Evolutionary conservation across 371 early-diverging fungal genomes (phyloP), one percentile per base, ranked within the genome.

Genomic region (Pancytospora philotis): DNA sequence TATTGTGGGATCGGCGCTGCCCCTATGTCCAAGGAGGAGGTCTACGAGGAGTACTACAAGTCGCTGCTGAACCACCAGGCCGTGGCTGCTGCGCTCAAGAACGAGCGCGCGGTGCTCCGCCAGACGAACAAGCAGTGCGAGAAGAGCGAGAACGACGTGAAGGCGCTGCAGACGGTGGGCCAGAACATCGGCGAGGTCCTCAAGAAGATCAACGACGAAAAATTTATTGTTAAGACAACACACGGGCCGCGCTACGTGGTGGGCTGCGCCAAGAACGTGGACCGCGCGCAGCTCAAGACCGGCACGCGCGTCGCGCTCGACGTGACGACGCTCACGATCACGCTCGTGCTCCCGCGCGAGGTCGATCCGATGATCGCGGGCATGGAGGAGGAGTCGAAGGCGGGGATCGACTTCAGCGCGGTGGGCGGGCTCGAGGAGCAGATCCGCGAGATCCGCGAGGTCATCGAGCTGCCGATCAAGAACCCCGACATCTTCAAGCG

Each of bases 151-250:
- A 89, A 91, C 68, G 95, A 96, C 78, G 86, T 97, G 66, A 93
- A 95, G 79, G 92, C 96, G 0, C 76, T 98, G 53, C 95, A 96
- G 82, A 89, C 90, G 76, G 93, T 97, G 31, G 98, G 98, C 3
- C 97, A 95, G 80, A 95, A 94, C 66, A 90, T 98, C 74, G 98
- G 94, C 52, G 97, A 97, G 80, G 92, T 98, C 13, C 82, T 98
- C 64, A 95, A 95, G 80, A 91, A 93, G 80, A 82, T 96, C 73
- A 91, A 90, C 78, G 91, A 90, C 60, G 97, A 96, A 64, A 86
- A 90, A 79, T 98, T 91, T 79, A 96, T 98, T 76, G 95, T 98
- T 52, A 98, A 98, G 79, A 89, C 93, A 10, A 89, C 92, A 31
- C 89, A 87, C 65, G 98, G 98, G 2, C 97, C 98, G 31, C 86